phyloP scores from a whole-genome alignment of 352 stramenopile species.

The Globisporangium carolinianum region DNA sequence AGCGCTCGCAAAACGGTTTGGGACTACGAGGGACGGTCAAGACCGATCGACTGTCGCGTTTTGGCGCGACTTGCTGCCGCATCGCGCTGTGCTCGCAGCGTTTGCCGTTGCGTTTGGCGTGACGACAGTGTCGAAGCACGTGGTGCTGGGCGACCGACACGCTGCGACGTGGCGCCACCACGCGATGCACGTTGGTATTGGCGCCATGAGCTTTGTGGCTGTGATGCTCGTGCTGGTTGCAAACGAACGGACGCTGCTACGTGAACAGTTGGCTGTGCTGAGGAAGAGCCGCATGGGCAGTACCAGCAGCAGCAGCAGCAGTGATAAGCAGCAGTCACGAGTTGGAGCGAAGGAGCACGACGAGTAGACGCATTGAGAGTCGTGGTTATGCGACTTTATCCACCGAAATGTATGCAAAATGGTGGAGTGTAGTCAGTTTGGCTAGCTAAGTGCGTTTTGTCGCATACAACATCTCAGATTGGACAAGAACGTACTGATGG shows the following conservation, averaged over 20 bases:
- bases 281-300: no score
- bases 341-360: no score
- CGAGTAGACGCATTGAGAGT: no score
- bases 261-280: not conserved
- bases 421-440: no score
- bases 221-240: conserved; percentile 34
- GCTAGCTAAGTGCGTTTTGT: no score
- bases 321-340: no score
- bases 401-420: no score
- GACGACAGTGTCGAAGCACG: conserved; percentile 24
- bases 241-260: conserved; percentile 33
- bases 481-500: no score
- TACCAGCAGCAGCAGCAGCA: no score
- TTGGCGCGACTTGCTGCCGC: conserved; percentile 40
- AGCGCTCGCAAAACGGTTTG: conserved; percentile 63
- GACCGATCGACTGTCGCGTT: conserved; percentile 16
- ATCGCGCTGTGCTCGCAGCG: conserved; percentile 38
- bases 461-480: no score
- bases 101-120: conserved; percentile 37
- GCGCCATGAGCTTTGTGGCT: conserved; percentile 33
- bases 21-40: not conserved
- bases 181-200: conserved; percentile 36
- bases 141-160: conserved; percentile 22
- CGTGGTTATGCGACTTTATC: no score
- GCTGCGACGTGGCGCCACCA: conserved; percentile 29